These are phyloP conservation scores for Rhynchosporium secalis DNA, from an alignment of 2,329 filamentous ascomycete species.

Conservation along the genomic window DNA sequence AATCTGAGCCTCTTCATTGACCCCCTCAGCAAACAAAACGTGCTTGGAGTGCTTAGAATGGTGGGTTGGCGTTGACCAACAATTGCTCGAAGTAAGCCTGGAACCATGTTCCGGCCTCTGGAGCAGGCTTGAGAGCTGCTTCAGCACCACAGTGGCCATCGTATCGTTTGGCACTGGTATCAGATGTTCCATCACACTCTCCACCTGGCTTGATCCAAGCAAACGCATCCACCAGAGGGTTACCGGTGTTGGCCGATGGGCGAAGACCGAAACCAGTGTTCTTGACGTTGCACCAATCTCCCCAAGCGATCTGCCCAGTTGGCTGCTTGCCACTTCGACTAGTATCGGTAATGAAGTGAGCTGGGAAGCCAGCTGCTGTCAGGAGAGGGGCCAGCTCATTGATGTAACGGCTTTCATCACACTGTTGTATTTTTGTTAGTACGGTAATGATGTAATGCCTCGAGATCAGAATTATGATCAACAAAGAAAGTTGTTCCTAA, in stretches of 20 bases:
- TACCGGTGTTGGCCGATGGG: conserved; percentile 62
- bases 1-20: background rate
- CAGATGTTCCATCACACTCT: conserved; percentile 46
- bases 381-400: conserved; percentile 53
- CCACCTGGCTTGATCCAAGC: conserved; percentile 72
- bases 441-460: no score
- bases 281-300: conserved; percentile 68
- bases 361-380: conserved; percentile 48
- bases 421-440: conserved; percentile 29
- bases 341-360: conserved; percentile 57
- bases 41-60: conserved; percentile 12
- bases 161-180: conserved; percentile 47
- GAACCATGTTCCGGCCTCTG: conserved; percentile 67
- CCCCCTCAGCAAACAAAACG: background rate
- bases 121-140: conserved; percentile 62
- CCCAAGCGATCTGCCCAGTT: conserved; percentile 56
- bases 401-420: conserved; percentile 54
- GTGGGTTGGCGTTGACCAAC: conserved; percentile 41
- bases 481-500: no score
- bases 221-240: conserved; percentile 61
- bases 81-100: conserved; percentile 60
- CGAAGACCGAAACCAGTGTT: conserved; percentile 64
- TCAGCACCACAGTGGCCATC: conserved; percentile 51
- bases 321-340: conserved; percentile 63
- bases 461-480: no score